phyloP scores from a whole-genome alignment of 2,329 filamentous ascomycete genomes.

The Cadophora sp. region DNA sequence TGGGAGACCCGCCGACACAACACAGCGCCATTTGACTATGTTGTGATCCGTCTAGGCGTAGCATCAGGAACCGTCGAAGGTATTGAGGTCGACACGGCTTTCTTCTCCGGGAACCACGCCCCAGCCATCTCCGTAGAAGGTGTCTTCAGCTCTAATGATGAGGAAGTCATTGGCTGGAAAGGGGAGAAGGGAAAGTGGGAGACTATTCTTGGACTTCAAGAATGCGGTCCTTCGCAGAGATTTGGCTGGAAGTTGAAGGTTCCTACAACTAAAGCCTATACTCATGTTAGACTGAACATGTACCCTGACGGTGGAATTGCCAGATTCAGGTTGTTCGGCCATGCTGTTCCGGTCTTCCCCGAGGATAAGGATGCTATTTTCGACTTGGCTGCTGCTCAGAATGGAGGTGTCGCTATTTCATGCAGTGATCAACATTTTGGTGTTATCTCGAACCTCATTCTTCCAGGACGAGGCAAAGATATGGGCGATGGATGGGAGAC shows the following conservation, averaged over 20 bases:
- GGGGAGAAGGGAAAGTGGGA: constrained; percentile 70
- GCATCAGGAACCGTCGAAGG: constrained; percentile 76
- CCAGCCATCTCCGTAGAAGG: constrained; percentile 81
- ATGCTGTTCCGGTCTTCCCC: constrained; percentile 78
- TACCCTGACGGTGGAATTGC: constrained; percentile 87
- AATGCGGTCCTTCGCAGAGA: constrained; percentile 76
- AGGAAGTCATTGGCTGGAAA: constrained; percentile 69
- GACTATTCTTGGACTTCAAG: constrained; percentile 70
- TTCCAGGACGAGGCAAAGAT: constrained; percentile 79
- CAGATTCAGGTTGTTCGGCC: constrained; percentile 78
- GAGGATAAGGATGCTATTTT: constrained; percentile 68
- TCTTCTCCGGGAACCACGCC: constrained; percentile 84
- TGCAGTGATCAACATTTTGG: constrained; percentile 89
- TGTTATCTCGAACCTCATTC: constrained; percentile 79
- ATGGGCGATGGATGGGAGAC: constrained; percentile 94
- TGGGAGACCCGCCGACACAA: constrained; percentile 75
- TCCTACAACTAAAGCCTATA: constrained; percentile 71
- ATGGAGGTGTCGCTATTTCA: constrained; percentile 76
- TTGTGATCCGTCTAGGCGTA: constrained; percentile 69
- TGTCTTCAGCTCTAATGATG: constrained; percentile 69
- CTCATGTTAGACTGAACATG: constrained; percentile 83
- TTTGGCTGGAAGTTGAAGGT: constrained; percentile 73
- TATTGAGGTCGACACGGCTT: constrained; percentile 81
- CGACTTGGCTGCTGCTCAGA: constrained; percentile 79
- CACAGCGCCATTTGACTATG: constrained; percentile 68